Conservation (phyloP, 2,329 filamentous ascomycete species). For the Aspergillus sp. region DNA sequence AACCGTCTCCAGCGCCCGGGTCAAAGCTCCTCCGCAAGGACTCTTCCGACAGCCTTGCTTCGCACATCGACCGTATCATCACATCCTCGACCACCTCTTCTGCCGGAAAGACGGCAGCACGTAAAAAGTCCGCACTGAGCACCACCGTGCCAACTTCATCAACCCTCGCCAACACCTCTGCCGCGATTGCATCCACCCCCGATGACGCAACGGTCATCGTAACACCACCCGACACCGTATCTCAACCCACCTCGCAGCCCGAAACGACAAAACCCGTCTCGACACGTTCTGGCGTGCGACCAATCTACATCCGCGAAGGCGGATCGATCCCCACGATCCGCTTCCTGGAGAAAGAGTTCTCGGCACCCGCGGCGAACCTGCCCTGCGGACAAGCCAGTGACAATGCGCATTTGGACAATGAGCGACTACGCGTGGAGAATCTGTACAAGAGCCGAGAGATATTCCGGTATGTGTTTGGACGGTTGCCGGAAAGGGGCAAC, state of each 20-base stretch:
- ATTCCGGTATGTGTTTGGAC: conserved; percentile 77
- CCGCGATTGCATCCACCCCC: conserved; percentile 3
- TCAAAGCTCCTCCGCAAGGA: conserved; percentile 26
- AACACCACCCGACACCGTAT: conserved; percentile 3
- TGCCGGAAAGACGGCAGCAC: conserved; percentile 19
- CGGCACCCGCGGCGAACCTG: conserved; percentile 82
- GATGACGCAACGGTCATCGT: conserved; percentile 6
- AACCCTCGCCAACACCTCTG: conserved; percentile 28
- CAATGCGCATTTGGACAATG: conserved; percentile 89
- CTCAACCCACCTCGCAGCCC: conserved; percentile 4
- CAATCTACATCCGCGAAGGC: conserved; percentile 91
- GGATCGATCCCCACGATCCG: conserved; percentile 92
- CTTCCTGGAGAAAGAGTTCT: conserved; percentile 91
- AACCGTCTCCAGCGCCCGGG: conserved; percentile 8
- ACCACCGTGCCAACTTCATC: conserved; percentile 35
- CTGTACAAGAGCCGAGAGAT: conserved; percentile 89
- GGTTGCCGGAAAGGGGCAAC: conserved; percentile 44
- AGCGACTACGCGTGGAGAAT: conserved; percentile 83
- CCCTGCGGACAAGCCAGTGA: conserved; percentile 95
- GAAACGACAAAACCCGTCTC: not conserved
- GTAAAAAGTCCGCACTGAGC: conserved; percentile 20
- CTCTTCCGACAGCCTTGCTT: conserved; percentile 36
- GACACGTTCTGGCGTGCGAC: conserved; percentile 31
- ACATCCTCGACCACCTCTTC: conserved; percentile 34
- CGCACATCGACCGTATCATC: conserved; percentile 35